Percentiles rank a stretch among this genome's conserved stretches.
These are phyloP conservation scores for Huntiella omanensis DNA, from an alignment of 2,329 filamentous ascomycete species.

Conservation along the genomic window DNA sequence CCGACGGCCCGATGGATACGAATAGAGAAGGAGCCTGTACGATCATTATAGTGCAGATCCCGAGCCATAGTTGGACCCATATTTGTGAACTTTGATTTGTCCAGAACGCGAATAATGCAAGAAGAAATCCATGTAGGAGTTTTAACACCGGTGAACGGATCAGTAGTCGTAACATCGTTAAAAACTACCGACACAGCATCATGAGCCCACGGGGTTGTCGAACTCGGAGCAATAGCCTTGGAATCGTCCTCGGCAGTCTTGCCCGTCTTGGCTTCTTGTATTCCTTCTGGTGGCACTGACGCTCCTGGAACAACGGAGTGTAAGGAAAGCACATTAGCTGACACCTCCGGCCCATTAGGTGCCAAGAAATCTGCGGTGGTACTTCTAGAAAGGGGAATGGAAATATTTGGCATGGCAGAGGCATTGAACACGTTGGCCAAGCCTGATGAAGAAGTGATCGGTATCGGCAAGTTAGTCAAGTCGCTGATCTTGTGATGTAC, in stretches of 20 bases:
- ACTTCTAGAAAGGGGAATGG: conserved; percentile 23
- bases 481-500: conserved; percentile 12
- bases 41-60: conserved; percentile 42
- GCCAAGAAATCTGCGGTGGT: conserved; percentile 23
- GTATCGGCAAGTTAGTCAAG: conserved; percentile 22
- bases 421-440: too few relatives aligned
- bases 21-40: conserved; percentile 43
- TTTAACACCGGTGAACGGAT: conserved; percentile 2
- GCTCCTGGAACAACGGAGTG: conserved; percentile 23
- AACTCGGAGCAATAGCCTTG: background rate
- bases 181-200: conserved; percentile 42
- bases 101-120: conserved; percentile 34
- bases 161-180: conserved; percentile 22
- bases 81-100: conserved; percentile 34
- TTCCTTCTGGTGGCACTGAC: background rate
- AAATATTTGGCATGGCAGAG: too few relatives aligned
- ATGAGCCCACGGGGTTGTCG: conserved; percentile 31
- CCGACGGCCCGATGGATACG: conserved; percentile 40
- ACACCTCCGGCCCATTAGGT: conserved; percentile 16
- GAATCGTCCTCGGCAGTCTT: background rate
- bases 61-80: conserved; percentile 36
- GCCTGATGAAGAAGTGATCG: too few relatives aligned
- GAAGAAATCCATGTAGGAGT: conserved; percentile 26
- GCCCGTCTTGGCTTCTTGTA: background rate
- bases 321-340: conserved; percentile 27